Base-by-base conservation (phyloP, 352 stramenopile species). In the Thalassiosira exigua region DNA sequence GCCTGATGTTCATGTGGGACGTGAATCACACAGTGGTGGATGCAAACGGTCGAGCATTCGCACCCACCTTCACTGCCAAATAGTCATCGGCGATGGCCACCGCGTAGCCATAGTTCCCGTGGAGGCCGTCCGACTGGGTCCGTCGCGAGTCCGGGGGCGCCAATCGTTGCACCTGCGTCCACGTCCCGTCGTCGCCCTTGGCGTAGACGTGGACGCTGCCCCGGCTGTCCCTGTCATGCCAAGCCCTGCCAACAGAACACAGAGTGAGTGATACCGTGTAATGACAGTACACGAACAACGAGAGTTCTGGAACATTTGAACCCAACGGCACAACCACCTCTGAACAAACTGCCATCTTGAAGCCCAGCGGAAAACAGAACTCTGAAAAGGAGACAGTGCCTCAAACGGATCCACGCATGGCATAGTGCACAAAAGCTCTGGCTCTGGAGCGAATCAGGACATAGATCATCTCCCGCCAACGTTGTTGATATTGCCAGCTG, bases 171-270 rank as follows among this genome's bases (percentile, higher is more conserved):
- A 41, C 21, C 50, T 73, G 48, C 5, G 26, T 41, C 64, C 64
- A 73, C 4, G 11, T 27, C n/a, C 48, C 64, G 46, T 56, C 46
- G n/a, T 2, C 21, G n/a, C 2, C 52, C 22, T 53, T 73, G 5
- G 11, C 24, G 26, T 39, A 73, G 12, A 73, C 36, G 48, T 61
- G 50, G 5, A 53, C 64, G 44, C 64, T 73, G 3, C 64, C 64
- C 2, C 64, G 64, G 42, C 32, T 53, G 5, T 73, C 48, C 12
- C 64, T 50, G 26, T 73, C 64, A 21, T 73, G 61, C 61, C 61
- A 71, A 21, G 61, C 36, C 58, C 33, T 54, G 58, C 9, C 46
- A 4, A 29, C 46, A 14, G 36, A n/a, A 14, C 36, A 44, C 14
- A 14, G 14, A 44, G 36, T 44, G 36, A 44, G 36, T 7, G 36